A percentile compares a stretch with the other conserved stretches of the same genome.
Evolutionary conservation across 75 land plant genomes (phyloP).

Genomic region (Pinus taeda): DNA sequence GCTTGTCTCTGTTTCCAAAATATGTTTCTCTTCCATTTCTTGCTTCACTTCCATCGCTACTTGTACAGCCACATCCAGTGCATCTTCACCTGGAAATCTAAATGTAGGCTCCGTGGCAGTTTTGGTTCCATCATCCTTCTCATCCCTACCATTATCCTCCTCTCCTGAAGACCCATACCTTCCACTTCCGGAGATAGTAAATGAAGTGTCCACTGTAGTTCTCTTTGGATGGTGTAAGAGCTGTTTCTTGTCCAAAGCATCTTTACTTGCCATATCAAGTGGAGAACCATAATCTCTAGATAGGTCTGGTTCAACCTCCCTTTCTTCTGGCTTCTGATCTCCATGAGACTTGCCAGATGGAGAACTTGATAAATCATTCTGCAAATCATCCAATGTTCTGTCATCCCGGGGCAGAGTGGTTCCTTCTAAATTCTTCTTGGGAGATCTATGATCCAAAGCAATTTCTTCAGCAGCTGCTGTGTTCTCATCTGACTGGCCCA

Average conservation of each 20-base stretch:
- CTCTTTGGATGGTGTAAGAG: background rate
- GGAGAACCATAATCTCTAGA: background rate
- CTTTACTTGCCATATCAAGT: background rate
- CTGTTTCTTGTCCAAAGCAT: slow-evolving; percentile 7
- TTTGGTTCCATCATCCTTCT: background rate
- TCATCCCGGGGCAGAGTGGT: background rate
- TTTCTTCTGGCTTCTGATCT: background rate
- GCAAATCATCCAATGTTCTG: too few species aligned
- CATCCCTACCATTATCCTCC: background rate
- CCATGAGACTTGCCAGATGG: background rate
- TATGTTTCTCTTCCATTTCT: slow-evolving; percentile 14
- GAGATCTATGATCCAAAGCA: background rate
- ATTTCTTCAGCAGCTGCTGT: background rate
- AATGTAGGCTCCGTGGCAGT: background rate
- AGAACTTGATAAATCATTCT: background rate
- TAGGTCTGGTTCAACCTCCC: background rate
- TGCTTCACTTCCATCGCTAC: slow-evolving; percentile 25
- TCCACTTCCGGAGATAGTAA: background rate
- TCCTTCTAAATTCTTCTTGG: background rate
- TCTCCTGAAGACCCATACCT: slow-evolving; percentile 3
- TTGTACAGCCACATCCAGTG: slow-evolving; percentile 44
- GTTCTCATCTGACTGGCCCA: background rate
- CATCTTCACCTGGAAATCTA: slow-evolving; percentile 23
- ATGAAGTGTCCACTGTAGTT: background rate
- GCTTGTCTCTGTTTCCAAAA: slow-evolving; percentile 14